These are phyloP conservation scores for Cornus suecica DNA, from an alignment of 148 eudicot genomes.

Conservation along the genomic window DNA sequence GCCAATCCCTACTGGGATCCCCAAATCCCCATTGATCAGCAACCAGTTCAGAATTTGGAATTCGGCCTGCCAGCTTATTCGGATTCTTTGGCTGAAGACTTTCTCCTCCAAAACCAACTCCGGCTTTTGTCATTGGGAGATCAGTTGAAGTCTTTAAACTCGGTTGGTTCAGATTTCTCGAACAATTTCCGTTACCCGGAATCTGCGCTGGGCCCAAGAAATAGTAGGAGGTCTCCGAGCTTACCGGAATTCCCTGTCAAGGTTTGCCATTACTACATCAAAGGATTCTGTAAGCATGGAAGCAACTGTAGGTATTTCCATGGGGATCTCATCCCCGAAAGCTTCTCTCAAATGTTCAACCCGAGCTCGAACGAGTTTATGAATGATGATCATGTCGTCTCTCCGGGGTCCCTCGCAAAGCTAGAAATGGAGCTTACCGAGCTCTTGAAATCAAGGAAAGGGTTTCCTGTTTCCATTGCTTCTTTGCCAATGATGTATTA, in stretches of 20 bases:
- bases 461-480: slow-evolving; percentile 51
- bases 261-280: slow-evolving; percentile 68
- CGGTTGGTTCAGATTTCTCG: slow-evolving; percentile 24
- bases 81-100: slow-evolving; percentile 38
- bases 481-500: slow-evolving; percentile 56
- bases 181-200: slow-evolving; percentile 40
- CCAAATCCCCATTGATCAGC: slow-evolving; percentile 25
- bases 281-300: slow-evolving; percentile 85
- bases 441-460: slow-evolving; percentile 47
- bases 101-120: slow-evolving; percentile 29
- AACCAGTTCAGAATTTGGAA: slow-evolving; percentile 23
- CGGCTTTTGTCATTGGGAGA: slow-evolving; percentile 43
- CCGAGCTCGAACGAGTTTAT: slow-evolving; percentile 33
- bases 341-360: slow-evolving; percentile 28
- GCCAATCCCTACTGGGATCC: slow-evolving; percentile 36
- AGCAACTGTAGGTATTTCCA: slow-evolving; percentile 65
- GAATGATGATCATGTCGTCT: slow-evolving; percentile 37
- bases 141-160: slow-evolving; percentile 33
- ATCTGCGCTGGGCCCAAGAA: slow-evolving; percentile 33
- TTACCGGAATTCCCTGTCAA: slow-evolving; percentile 58
- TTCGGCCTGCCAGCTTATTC: slow-evolving; percentile 28
- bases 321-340: slow-evolving; percentile 38
- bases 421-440: slow-evolving; percentile 42
- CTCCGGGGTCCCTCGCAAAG: slow-evolving; percentile 35
- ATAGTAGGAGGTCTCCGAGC: slow-evolving; percentile 37